Evolutionary conservation across 768 basidiomycete genomes (phyloP), one percentile per base, ranked within the genome.

Genomic region (Tulasnella sp.): DNA sequence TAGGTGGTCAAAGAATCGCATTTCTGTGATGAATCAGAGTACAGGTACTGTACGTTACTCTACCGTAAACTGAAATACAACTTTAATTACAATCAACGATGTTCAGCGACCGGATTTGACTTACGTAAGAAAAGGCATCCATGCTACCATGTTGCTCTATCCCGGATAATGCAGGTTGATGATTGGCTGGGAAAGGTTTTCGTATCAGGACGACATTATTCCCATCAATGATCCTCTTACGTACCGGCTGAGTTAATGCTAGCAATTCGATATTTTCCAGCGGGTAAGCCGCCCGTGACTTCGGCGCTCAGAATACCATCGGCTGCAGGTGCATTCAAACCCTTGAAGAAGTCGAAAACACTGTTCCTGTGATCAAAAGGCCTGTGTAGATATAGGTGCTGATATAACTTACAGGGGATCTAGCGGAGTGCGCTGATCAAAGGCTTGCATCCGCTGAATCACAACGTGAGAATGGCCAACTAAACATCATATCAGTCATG

Each of bases 401-500:
- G 9, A 10, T 22, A 22, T 22, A 16, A 49, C 48, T 37, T 32
- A 49, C 48, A 58, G 57, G 6, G 64, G 60, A 55, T 64, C 53
- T 22, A 60, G 60, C 5, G 63, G 44, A 5, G 46, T 52, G 27
- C 63, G 61, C 33, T 62, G 57, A 8, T 55, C 53, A 13, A 66
- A 51, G 13, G 59, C 57, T 25, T 57, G 52, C 45, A 68, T 61
- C 44, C 45, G 50, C 55, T 68, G 61, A 48, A 67, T 57, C 34
- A 63, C 62, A 53, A 67, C 58, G 56, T 67, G 66, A 3, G 58
- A 61, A 55, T 61, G 58, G 41, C 65, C 67, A 40, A 65, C 58
- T 41, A 65, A 54, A 35, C 12, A 19, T 12, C 12, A 19, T 19
- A 19, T 12, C 34, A 35, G 19, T 35, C 34, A 35, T 12, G 19